Evolutionary conservation across 2,329 filamentous ascomycete genomes (phyloP).

Genomic region (Parastagonospora avenae): DNA sequence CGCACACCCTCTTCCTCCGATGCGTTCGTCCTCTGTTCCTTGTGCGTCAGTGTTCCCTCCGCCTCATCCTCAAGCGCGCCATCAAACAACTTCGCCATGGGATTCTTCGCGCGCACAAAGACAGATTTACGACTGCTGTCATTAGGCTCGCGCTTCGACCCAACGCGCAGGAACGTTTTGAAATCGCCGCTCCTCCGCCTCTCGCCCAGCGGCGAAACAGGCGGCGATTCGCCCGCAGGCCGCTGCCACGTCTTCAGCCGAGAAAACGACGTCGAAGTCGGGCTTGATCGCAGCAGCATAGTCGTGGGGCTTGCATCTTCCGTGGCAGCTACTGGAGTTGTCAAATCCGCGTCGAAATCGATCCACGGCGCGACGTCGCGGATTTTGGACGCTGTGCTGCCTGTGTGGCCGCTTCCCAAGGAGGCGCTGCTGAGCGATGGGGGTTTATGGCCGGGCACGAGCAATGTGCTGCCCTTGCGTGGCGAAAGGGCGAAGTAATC

Average conservation of each 20-base stretch:
- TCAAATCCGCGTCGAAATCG: conserved; percentile 13
- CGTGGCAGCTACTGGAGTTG: too few relatives aligned
- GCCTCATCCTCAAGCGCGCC: conserved; percentile 4
- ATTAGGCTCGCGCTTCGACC: not conserved
- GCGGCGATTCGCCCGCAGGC: too few relatives aligned
- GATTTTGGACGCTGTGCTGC: conserved; percentile 16
- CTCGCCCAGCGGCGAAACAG: too few relatives aligned
- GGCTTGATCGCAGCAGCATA: too few relatives aligned
- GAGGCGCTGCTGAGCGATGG: not conserved
- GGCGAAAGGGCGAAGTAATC: conserved; percentile 6
- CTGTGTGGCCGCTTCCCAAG: not conserved
- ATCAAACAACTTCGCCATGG: conserved; percentile 29
- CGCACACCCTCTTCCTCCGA: not conserved
- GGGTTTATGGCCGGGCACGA: not conserved
- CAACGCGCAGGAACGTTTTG: too few relatives aligned
- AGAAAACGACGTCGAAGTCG: too few relatives aligned
- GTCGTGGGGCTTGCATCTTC: too few relatives aligned
- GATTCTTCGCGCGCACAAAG: conserved; percentile 15
- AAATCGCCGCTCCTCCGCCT: too few relatives aligned
- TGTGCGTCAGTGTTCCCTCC: not conserved
- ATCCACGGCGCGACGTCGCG: conserved; percentile 33
- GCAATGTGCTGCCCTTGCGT: conserved; percentile 1
- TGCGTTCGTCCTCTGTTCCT: not conserved
- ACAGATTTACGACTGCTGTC: conserved; percentile 13
- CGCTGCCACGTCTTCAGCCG: too few relatives aligned